These are phyloP conservation scores for Bipolaris gigantea DNA, from an alignment of 2,329 filamentous ascomycete genomes.

Conservation along the genomic window DNA sequence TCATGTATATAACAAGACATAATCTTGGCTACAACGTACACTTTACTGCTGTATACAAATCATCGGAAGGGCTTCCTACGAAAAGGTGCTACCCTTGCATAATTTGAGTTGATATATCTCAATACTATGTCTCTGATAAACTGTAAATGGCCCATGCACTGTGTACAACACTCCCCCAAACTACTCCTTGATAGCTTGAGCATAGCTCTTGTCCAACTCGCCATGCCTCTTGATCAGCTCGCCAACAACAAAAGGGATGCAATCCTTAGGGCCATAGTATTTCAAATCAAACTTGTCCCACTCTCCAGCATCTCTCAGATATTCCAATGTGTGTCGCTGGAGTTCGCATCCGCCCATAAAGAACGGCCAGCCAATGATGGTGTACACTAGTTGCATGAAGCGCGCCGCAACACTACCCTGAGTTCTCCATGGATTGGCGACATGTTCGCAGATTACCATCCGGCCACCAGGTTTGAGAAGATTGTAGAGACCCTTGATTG, in stretches of 20 bases:
- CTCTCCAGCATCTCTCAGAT: constrained; percentile 49
- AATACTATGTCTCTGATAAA: background rate
- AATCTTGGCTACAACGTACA: background rate
- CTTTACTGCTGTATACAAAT: background rate
- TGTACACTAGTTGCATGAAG: constrained; percentile 52
- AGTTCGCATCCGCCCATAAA: constrained; percentile 57
- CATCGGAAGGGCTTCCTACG: background rate
- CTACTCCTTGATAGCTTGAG: constrained; percentile 24
- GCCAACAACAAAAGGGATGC: constrained; percentile 43
- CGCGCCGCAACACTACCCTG: constrained; percentile 51
- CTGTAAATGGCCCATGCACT: background rate
- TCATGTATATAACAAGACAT: background rate
- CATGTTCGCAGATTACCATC: constrained; percentile 60
- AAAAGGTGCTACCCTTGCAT: background rate
- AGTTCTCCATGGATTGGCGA: constrained; percentile 55
- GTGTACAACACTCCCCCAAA: background rate
- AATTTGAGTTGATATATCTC: background rate
- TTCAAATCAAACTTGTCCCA: constrained; percentile 56
- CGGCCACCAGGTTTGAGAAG: constrained; percentile 59
- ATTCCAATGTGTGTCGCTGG: constrained; percentile 52
- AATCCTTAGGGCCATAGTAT: constrained; percentile 32
- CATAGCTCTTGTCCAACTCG: constrained; percentile 23
- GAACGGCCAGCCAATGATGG: constrained; percentile 54
- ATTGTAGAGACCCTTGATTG: constrained; percentile 51
- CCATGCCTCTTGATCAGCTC: constrained; percentile 39